These are phyloP conservation scores for Polygonum aviculare DNA, from an alignment of 148 eudicot species.

Conservation along the genomic window DNA sequence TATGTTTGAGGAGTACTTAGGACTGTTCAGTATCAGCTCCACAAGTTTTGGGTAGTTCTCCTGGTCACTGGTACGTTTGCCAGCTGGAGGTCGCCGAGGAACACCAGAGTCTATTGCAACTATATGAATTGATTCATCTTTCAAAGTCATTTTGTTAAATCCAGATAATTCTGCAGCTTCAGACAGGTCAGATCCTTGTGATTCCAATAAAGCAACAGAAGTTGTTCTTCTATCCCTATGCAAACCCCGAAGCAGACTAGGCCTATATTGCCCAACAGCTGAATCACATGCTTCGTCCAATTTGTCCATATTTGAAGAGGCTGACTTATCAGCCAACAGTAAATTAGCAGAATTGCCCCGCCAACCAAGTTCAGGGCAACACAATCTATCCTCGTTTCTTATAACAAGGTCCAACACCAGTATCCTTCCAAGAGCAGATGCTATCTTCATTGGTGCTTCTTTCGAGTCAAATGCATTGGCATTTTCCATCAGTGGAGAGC, in stretches of 20 bases:
- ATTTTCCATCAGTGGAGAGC: slow-evolving; percentile 85
- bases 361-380: slow-evolving; percentile 89
- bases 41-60: slow-evolving; percentile 80
- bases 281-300: slow-evolving; percentile 77
- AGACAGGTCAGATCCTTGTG: slow-evolving; percentile 53
- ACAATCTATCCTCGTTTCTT: slow-evolving; percentile 97
- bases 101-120: slow-evolving; percentile 98
- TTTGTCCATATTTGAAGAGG: slow-evolving; percentile 47
- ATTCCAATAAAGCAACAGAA: slow-evolving; percentile 48
- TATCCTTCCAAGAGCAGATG: slow-evolving; percentile 84
- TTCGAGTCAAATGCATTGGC: slow-evolving; percentile 55
- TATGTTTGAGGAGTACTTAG: slow-evolving; percentile 60
- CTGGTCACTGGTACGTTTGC: slow-evolving; percentile 82
- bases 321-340: slow-evolving; percentile 60
- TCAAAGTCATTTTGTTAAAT: slow-evolving; percentile 35
- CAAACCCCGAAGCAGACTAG: slow-evolving; percentile 51
- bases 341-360: slow-evolving; percentile 94
- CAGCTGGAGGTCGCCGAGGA: slow-evolving; percentile 97
- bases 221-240: slow-evolving; percentile 67
- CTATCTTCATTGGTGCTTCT: slow-evolving; percentile 68
- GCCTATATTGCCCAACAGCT: slow-evolving; percentile 61
- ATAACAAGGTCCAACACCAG: slow-evolving; percentile 88
- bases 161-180: slow-evolving; percentile 41
- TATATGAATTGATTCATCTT: slow-evolving; percentile 45
- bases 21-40: slow-evolving; percentile 88